Percentiles rank a stretch among this genome's conserved stretches.
phyloP scores from a whole-genome alignment of 768 basidiomycete species.

The Mycena capillaripes region DNA sequence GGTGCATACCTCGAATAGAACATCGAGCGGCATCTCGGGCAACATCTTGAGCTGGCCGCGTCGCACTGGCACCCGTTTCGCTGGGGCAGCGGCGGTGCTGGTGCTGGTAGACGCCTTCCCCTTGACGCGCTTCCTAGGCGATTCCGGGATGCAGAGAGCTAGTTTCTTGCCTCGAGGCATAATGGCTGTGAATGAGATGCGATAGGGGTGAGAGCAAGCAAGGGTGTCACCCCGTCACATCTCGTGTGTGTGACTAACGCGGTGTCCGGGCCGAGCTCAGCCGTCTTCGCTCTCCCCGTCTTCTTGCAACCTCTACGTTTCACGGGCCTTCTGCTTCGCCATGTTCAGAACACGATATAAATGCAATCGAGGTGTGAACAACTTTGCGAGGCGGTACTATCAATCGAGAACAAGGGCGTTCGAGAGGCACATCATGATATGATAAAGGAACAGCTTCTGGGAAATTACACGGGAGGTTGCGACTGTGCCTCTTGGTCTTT shows the following conservation, averaged over 20 bases:
- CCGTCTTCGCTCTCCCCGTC: too few species aligned
- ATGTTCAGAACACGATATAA: too few species aligned
- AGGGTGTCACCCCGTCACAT: neutral
- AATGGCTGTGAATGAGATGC: neutral
- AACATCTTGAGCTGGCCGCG: slow-evolving; percentile 33
- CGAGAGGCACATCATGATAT: too few species aligned
- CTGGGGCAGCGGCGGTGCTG: neutral
- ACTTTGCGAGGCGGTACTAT: too few species aligned
- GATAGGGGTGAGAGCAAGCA: neutral
- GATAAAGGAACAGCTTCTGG: too few species aligned
- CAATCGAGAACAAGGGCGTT: too few species aligned
- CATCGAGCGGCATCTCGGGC: slow-evolving; percentile 41
- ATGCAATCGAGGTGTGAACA: too few species aligned
- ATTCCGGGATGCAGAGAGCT: neutral
- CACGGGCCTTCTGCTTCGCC: too few species aligned
- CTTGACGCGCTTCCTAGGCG: slow-evolving; percentile 8
- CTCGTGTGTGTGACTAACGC: neutral
- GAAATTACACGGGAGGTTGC: too few species aligned
- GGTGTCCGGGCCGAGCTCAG: too few species aligned
- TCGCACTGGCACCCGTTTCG: neutral
- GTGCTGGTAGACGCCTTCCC: neutral
- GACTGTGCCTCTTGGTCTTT: too few species aligned
- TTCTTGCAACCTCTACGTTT: too few species aligned
- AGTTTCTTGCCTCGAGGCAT: neutral
- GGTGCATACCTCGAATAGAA: slow-evolving; percentile 41